Percentiles rank a stretch among this genome's conserved stretches.
phyloP scores from a whole-genome alignment of 2,329 filamentous ascomycete species.

The Dryadomyces quercus-mongolicae region DNA sequence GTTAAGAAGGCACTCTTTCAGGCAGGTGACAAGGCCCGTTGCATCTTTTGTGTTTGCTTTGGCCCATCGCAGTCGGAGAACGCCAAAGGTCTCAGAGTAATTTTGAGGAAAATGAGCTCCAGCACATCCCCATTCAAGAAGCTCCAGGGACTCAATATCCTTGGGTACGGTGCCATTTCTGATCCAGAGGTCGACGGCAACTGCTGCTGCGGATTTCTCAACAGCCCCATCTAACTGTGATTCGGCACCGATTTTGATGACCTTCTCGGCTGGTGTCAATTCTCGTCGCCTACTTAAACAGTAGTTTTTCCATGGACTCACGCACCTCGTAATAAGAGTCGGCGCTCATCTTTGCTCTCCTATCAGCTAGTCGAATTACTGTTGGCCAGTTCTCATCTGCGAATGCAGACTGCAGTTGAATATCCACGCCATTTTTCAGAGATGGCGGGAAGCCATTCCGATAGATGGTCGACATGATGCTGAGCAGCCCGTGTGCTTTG shows the following conservation, averaged over 20 bases:
- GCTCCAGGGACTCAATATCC: constrained; percentile 38
- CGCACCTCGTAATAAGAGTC: constrained; percentile 45
- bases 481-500: neutral
- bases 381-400: constrained; percentile 40
- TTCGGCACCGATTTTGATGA: constrained; percentile 36
- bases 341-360: constrained; percentile 34
- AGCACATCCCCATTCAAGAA: constrained; percentile 42
- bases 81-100: constrained; percentile 35
- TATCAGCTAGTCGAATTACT: constrained; percentile 39
- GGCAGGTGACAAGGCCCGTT: constrained; percentile 26
- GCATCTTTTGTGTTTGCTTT: constrained; percentile 38
- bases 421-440: constrained; percentile 38
- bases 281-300: neutral
- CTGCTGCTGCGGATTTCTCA: constrained; percentile 31
- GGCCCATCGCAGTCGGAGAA: constrained; percentile 35
- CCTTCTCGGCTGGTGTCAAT: constrained; percentile 17
- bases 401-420: constrained; percentile 43
- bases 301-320: neutral
- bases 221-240: constrained; percentile 36
- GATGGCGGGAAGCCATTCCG: constrained; percentile 20
- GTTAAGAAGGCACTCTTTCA: constrained; percentile 39
- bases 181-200: constrained; percentile 32
- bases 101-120: constrained; percentile 19
- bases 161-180: constrained; percentile 32
- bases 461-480: constrained; percentile 7